phyloP scores from a whole-genome alignment of 306 rosid genomes.

The Ziziphus jujuba region DNA sequence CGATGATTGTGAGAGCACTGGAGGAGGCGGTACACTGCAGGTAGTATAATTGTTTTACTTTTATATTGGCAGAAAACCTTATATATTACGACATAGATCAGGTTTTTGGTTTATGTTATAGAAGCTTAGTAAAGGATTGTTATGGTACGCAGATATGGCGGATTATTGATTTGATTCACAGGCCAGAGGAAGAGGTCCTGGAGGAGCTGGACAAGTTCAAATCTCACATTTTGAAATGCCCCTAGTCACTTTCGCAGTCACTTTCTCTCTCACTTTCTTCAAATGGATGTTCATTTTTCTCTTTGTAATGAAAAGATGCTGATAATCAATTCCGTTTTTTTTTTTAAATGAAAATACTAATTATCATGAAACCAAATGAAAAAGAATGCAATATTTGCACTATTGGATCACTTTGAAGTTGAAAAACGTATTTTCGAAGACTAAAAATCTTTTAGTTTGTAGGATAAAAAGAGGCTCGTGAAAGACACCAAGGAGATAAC shows the following conservation, averaged over 20 bases:
- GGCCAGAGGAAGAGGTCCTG: constrained; percentile 60
- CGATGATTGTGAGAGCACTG: constrained; percentile 93
- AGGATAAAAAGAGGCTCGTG: too few relatives aligned
- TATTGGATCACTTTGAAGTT: too few relatives aligned
- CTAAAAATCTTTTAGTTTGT: too few relatives aligned
- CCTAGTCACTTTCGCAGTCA: too few relatives aligned
- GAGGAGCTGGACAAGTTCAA: constrained; percentile 51
- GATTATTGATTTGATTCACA: constrained; percentile 62
- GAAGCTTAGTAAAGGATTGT: neutral
- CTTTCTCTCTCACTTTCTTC: neutral
- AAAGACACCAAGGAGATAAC: too few relatives aligned
- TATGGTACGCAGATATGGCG: constrained; percentile 61
- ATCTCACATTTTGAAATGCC: constrained; percentile 35
- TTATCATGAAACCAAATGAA: too few relatives aligned
- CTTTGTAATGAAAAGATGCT: neutral
- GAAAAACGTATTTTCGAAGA: too few relatives aligned
- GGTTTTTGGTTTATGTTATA: too few relatives aligned
- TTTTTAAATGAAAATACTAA: too few relatives aligned
- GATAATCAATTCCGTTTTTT: too few relatives aligned
- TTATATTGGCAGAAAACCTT: neutral
- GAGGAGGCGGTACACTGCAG: constrained; percentile 99
- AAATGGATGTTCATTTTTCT: neutral
- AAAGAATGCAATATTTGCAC: too few relatives aligned
- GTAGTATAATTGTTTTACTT: constrained; percentile 24
- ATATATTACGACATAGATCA: too few relatives aligned